Percentiles rank a stretch among this genome's conserved stretches.
These are phyloP conservation scores for Amoebophrya sp. DNA, from an alignment of 169 alveolate genomes.

Conservation along the genomic window DNA sequence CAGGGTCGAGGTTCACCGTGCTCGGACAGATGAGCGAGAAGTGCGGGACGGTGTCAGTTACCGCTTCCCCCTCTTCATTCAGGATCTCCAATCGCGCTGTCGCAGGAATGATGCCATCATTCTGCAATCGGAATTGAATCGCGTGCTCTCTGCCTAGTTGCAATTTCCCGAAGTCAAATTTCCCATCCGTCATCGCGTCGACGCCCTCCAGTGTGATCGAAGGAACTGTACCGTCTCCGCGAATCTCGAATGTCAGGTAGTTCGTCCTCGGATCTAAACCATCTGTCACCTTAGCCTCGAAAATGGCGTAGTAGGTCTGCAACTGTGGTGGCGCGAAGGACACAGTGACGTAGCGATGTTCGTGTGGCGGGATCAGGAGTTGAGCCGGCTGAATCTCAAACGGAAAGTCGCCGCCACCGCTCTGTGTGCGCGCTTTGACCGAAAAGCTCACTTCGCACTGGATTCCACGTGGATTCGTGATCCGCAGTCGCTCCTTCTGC, in stretches of 20 bases:
- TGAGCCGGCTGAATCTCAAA: slow-evolving; percentile 71
- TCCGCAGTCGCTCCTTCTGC: slow-evolving; percentile 65
- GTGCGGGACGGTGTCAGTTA: slow-evolving; percentile 35
- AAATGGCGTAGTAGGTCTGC: slow-evolving; percentile 74
- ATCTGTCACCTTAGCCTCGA: slow-evolving; percentile 78
- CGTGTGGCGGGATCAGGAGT: slow-evolving; percentile 78
- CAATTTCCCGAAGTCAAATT: slow-evolving; percentile 75
- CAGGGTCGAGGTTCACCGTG: slow-evolving; percentile 47
- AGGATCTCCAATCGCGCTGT: slow-evolving; percentile 50
- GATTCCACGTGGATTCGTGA: slow-evolving; percentile 73
- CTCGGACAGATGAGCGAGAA: slow-evolving; percentile 46
- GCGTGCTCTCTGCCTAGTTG: slow-evolving; percentile 63
- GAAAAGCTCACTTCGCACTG: slow-evolving; percentile 60
- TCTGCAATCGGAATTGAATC: slow-evolving; percentile 59
- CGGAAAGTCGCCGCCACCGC: slow-evolving; percentile 70
- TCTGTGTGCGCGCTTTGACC: slow-evolving; percentile 69
- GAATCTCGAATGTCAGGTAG: slow-evolving; percentile 72
- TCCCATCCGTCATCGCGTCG: slow-evolving; percentile 60
- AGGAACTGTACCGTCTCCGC: slow-evolving; percentile 91
- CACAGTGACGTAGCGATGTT: slow-evolving; percentile 76
- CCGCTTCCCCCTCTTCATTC: not conserved
- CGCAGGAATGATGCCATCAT: slow-evolving; percentile 69
- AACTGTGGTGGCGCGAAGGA: slow-evolving; percentile 78
- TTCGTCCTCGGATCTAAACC: slow-evolving; percentile 75
- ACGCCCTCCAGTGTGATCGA: slow-evolving; percentile 66